A percentile compares a stretch with the other conserved stretches of the same genome.
Evolutionary conservation across 192 early-diverging fungal genomes (phyloP).

Genomic region (Obelidium mucronatum): DNA sequence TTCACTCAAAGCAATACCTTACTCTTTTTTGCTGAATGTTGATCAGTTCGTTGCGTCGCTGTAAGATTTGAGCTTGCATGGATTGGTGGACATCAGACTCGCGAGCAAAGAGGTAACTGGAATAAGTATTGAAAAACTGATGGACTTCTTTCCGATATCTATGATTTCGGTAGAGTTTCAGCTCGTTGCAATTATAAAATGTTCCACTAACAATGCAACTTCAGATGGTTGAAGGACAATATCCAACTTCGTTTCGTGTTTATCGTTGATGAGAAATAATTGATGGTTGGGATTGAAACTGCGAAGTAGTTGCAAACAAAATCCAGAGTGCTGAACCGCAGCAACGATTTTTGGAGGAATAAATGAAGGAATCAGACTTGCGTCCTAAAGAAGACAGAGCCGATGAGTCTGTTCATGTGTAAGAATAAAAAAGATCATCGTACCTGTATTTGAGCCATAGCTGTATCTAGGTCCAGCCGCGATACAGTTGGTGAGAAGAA

Average conservation of each 20-base stretch:
- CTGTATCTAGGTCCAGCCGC: background rate
- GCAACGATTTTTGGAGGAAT: conserved; percentile 13
- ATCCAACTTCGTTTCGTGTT: background rate
- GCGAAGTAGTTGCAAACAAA: conserved; percentile 16
- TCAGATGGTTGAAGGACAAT: background rate
- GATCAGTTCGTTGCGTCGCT: background rate
- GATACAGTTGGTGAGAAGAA: background rate
- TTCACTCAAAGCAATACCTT: background rate
- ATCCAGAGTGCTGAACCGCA: conserved; percentile 10
- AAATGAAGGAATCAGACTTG: conserved; percentile 7
- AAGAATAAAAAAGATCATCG: background rate
- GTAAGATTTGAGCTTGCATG: background rate
- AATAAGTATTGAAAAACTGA: background rate
- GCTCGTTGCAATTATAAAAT: no score
- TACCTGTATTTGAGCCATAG: conserved; percentile 4
- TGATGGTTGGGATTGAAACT: conserved; percentile 13
- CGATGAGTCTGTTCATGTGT: background rate
- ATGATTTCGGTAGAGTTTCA: no score
- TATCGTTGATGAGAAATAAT: background rate
- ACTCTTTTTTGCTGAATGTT: background rate
- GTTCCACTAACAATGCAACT: background rate
- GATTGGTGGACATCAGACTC: background rate
- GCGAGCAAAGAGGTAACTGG: background rate
- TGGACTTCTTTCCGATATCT: background rate
- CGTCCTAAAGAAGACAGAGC: background rate